Evolutionary conservation across 2,329 filamentous ascomycete species (phyloP).

Genomic region (Emericellopsis atlantica): DNA sequence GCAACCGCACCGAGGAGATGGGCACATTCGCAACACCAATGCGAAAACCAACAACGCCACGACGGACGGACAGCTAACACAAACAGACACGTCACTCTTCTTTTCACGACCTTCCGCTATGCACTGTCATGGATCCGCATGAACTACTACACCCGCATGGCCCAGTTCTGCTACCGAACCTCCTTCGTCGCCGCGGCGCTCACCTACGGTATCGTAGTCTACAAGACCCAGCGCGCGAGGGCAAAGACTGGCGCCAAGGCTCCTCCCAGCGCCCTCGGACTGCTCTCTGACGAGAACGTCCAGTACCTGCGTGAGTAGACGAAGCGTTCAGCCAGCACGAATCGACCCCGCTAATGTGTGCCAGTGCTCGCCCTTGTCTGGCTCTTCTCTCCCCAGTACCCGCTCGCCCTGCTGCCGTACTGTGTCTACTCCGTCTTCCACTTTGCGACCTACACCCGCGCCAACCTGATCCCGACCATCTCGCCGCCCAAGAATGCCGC

Average conservation of each 20-base stretch:
- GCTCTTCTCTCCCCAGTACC: slow-evolving; percentile 83
- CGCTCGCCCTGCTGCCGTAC: slow-evolving; percentile 85
- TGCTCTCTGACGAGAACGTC: slow-evolving; percentile 86
- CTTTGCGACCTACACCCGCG: slow-evolving; percentile 89
- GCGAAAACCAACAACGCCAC: neutral
- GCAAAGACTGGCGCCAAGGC: slow-evolving; percentile 58
- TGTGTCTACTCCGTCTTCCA: slow-evolving; percentile 97
- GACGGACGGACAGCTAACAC: neutral
- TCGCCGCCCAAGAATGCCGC: slow-evolving; percentile 51
- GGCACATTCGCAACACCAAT: neutral
- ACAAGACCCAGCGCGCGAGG: slow-evolving; percentile 88
- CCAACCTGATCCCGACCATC: slow-evolving; percentile 82
- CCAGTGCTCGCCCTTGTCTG: slow-evolving; percentile 87
- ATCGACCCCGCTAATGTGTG: neutral
- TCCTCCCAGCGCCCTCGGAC: slow-evolving; percentile 45
- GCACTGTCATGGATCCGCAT: slow-evolving; percentile 75
- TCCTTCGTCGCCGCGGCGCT: slow-evolving; percentile 81
- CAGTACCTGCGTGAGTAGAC: slow-evolving; percentile 75
- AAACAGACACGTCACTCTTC: slow-evolving; percentile 69
- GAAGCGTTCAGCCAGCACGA: neutral
- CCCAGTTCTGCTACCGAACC: slow-evolving; percentile 75
- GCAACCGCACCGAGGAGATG: neutral
- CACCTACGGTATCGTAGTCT: slow-evolving; percentile 97
- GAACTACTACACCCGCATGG: slow-evolving; percentile 70
- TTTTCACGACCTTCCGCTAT: slow-evolving; percentile 76